Percentiles rank a stretch among this genome's conserved stretches.
Evolutionary conservation across 2,329 filamentous ascomycete species (phyloP).

Genomic region (Uncinocarpus reesii): DNA sequence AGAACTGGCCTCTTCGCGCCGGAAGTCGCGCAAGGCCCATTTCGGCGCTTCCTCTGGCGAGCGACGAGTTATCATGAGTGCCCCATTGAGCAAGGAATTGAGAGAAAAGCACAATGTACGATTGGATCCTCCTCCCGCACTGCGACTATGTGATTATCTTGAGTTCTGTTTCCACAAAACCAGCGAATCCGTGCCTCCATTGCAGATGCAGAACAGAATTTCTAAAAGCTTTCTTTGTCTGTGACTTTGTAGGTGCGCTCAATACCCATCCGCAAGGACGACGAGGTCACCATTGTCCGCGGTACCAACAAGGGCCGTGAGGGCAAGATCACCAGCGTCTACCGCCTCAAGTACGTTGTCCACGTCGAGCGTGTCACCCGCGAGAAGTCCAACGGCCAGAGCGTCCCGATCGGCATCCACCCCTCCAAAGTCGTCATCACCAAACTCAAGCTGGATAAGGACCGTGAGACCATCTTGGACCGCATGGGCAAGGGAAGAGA

Average conservation of each 20-base stretch:
- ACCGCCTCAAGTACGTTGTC: conserved; percentile 95
- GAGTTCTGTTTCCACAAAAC: too few relatives aligned
- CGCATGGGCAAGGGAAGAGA: conserved; percentile 41
- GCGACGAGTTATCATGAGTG: conserved; percentile 94
- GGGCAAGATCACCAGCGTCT: conserved; percentile 96
- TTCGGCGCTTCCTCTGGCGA: conserved; percentile 90
- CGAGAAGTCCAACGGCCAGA: conserved; percentile 96
- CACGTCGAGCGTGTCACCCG: conserved; percentile 94
- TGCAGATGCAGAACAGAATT: too few relatives aligned
- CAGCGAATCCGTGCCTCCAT: too few relatives aligned
- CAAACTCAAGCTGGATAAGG: conserved; percentile 81
- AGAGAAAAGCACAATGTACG: conserved; percentile 97
- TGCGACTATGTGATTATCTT: too few relatives aligned
- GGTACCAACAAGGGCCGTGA: conserved; percentile 95
- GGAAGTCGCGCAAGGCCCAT: conserved; percentile 99
- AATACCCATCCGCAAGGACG: conserved; percentile 95
- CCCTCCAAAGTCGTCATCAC: conserved; percentile 96
- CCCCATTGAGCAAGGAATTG: conserved; percentile 90
- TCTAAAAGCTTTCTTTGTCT: conserved; percentile 1
- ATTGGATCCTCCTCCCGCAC: not conserved
- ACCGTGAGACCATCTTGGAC: conserved; percentile 41
- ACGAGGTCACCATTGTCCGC: conserved; percentile 86
- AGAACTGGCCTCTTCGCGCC: conserved; percentile 61
- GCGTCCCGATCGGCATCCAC: conserved; percentile 86
- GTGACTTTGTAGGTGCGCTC: conserved; percentile 64